phyloP scores from a whole-genome alignment of 225 moss, liverwort and hornwort genomes.

The Marchantia polymorpha region DNA sequence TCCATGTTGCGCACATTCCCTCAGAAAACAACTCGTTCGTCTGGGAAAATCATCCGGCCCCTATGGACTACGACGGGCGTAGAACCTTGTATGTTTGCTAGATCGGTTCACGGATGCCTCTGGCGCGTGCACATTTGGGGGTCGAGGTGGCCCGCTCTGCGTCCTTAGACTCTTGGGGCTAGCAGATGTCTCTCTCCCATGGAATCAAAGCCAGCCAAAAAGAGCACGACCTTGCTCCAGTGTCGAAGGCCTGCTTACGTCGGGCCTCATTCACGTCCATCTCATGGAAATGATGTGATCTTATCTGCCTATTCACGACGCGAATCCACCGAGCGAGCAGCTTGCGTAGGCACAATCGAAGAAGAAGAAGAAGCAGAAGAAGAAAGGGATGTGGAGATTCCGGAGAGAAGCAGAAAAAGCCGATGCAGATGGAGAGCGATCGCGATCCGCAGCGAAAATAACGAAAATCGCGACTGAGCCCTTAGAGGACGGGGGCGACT shows the following conservation, averaged over 20 bases:
- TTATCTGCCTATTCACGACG: not conserved
- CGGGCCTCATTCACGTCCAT: not conserved
- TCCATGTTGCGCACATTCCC: too few relatives aligned
- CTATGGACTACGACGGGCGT: not conserved
- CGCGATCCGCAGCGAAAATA: too few relatives aligned
- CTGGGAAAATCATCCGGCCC: not conserved
- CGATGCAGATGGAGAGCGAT: too few relatives aligned
- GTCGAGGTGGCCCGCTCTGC: not conserved
- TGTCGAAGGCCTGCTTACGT: not conserved
- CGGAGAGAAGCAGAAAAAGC: too few relatives aligned
- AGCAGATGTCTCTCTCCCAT: not conserved
- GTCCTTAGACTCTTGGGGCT: not conserved
- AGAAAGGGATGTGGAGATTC: too few relatives aligned
- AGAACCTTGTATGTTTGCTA: not conserved
- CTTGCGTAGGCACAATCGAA: not conserved
- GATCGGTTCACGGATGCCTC: not conserved
- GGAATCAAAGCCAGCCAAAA: not conserved
- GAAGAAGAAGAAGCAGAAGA: not conserved
- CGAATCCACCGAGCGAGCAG: not conserved
- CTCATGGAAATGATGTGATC: not conserved
- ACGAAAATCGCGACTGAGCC: too few relatives aligned
- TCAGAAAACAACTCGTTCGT: too few relatives aligned
- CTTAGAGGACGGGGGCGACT: not conserved
- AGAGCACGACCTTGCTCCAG: not conserved
- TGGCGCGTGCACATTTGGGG: not conserved